Evolutionary conservation across 2,329 filamentous ascomycete species (phyloP).

Genomic region (Aspergillus alliaceus): DNA sequence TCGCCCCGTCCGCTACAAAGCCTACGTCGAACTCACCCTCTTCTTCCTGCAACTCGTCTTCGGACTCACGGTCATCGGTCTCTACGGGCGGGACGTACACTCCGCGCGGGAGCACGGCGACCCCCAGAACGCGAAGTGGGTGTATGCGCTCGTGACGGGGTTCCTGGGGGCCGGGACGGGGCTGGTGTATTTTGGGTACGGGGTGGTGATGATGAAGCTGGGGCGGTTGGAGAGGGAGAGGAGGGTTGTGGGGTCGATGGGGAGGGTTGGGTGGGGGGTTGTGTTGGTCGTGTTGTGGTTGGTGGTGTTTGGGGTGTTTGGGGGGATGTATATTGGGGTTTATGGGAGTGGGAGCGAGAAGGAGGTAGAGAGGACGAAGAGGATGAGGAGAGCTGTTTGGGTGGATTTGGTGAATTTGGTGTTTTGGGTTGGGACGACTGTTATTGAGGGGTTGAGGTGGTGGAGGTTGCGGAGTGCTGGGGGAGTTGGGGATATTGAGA

Average conservation of each 20-base stretch:
- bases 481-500: slow-evolving; percentile 13
- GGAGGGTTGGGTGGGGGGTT: slow-evolving; percentile 66
- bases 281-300: slow-evolving; percentile 78
- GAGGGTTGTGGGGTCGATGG: slow-evolving; percentile 24
- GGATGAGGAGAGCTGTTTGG: slow-evolving; percentile 89
- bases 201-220: slow-evolving; percentile 44
- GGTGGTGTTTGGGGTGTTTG: slow-evolving; percentile 80
- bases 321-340: slow-evolving; percentile 69
- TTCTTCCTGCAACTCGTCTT: slow-evolving; percentile 76
- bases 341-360: slow-evolving; percentile 6
- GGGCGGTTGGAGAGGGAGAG: slow-evolving; percentile 31
- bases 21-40: slow-evolving; percentile 44
- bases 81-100: slow-evolving; percentile 70
- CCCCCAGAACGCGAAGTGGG: slow-evolving; percentile 68
- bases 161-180: slow-evolving; percentile 65
- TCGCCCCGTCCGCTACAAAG: slow-evolving; percentile 15
- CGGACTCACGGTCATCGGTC: slow-evolving; percentile 72
- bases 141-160: slow-evolving; percentile 73
- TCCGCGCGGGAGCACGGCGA: slow-evolving; percentile 45
- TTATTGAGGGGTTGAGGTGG: slow-evolving; percentile 38
- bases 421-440: slow-evolving; percentile 69
- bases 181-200: slow-evolving; percentile 65
- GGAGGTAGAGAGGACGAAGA: slow-evolving; percentile 48
- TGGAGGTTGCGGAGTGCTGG: slow-evolving; percentile 22
- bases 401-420: slow-evolving; percentile 72